These are phyloP conservation scores for Petunia secreta DNA, from an alignment of 257 asterid species.

Conservation along the genomic window DNA sequence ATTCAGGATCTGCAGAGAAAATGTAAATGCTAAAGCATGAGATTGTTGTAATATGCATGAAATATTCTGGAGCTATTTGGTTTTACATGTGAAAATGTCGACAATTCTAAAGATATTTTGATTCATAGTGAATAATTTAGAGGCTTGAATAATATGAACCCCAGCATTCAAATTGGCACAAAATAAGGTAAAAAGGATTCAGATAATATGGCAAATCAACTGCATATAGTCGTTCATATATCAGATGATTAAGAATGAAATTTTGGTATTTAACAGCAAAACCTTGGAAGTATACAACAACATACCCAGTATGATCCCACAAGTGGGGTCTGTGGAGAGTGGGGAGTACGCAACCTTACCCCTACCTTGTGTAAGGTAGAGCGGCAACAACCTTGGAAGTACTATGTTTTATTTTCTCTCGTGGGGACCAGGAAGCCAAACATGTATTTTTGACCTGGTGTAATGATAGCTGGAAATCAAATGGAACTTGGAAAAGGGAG, in stretches of 20 bases:
- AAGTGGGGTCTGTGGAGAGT: too few species aligned
- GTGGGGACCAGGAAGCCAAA: not conserved
- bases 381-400: too few species aligned
- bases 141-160: not conserved
- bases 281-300: not conserved
- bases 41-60: not conserved
- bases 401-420: not conserved
- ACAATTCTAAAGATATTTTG: constrained; percentile 13
- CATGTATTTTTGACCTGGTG: constrained; percentile 1
- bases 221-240: constrained; percentile 9
- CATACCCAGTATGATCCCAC: too few species aligned
- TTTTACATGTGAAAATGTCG: not conserved
- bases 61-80: not conserved
- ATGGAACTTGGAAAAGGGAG: not conserved
- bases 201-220: constrained; percentile 14
- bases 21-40: constrained; percentile 18
- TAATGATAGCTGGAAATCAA: not conserved
- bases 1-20: constrained; percentile 69
- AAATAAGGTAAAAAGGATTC: constrained; percentile 1
- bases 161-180: constrained; percentile 2
- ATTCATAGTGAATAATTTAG: not conserved
- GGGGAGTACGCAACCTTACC: too few species aligned
- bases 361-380: too few species aligned
- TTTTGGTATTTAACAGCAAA: not conserved
- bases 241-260: not conserved